phyloP scores from a whole-genome alignment of 495 filamentous ascomycete genomes.

The Polyplosphaeria fusca region DNA sequence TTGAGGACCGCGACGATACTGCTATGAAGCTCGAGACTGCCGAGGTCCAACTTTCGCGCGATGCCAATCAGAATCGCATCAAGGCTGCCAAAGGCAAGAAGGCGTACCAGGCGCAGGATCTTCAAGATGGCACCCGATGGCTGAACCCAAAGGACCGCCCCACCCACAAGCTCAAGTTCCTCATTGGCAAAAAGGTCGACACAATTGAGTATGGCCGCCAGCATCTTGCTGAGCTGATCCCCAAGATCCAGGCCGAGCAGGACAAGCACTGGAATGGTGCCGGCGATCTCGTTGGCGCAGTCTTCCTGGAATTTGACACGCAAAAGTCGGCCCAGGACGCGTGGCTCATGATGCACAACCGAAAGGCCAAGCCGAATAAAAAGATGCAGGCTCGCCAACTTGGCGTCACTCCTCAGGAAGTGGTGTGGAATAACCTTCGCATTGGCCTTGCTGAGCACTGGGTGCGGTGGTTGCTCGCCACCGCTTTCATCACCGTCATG shows the following conservation, averaged over 20 bases:
- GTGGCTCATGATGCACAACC: slow-evolving; percentile 81
- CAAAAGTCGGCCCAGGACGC: slow-evolving; percentile 84
- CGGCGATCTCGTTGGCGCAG: slow-evolving; percentile 62
- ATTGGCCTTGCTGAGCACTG: slow-evolving; percentile 46
- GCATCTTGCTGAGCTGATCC: slow-evolving; percentile 77
- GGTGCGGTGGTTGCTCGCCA: slow-evolving; percentile 64
- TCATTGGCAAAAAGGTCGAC: slow-evolving; percentile 91
- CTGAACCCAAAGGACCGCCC: slow-evolving; percentile 77
- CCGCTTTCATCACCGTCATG: slow-evolving; percentile 68
- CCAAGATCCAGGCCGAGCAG: slow-evolving; percentile 74
- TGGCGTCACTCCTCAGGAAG: slow-evolving; percentile 76
- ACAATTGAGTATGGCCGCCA: slow-evolving; percentile 88
- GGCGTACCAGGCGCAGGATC: slow-evolving; percentile 49
- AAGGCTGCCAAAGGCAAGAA: slow-evolving; percentile 69
- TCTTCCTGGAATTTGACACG: slow-evolving; percentile 84
- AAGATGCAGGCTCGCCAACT: slow-evolving; percentile 70
- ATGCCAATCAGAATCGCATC: slow-evolving; percentile 73
- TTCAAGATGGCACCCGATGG: slow-evolving; percentile 46
- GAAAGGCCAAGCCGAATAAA: slow-evolving; percentile 82
- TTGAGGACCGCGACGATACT: slow-evolving; percentile 77
- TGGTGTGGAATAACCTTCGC: slow-evolving; percentile 84
- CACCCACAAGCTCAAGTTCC: slow-evolving; percentile 72
- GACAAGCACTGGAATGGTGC: slow-evolving; percentile 67
- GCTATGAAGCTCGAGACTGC: slow-evolving; percentile 85
- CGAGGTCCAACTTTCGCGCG: slow-evolving; percentile 80